A percentile compares a stretch with the other conserved stretches of the same genome.
phyloP scores from a whole-genome alignment of 306 rosid species.

The Dryas alaskensis region DNA sequence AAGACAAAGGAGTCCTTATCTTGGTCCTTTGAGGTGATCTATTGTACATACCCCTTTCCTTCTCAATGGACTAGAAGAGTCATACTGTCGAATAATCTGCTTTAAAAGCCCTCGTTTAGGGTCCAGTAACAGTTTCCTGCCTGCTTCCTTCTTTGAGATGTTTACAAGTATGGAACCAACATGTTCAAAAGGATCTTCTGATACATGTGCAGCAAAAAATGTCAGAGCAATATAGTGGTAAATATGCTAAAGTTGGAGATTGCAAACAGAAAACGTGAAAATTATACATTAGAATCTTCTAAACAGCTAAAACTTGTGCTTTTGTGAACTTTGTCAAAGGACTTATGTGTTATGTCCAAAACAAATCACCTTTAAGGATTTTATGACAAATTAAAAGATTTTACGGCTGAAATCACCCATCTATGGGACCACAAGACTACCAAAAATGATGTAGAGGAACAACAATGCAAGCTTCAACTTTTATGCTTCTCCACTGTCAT shows the following conservation, averaged over 20 bases:
- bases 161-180: constrained; percentile 89
- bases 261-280: constrained; percentile 11
- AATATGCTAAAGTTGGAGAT: not conserved
- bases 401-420: not conserved
- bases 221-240: constrained; percentile 18
- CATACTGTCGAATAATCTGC: constrained; percentile 84
- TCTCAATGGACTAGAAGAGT: constrained; percentile 71
- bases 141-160: constrained; percentile 73
- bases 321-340: not conserved
- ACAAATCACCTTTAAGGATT: not conserved
- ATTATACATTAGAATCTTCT: not conserved
- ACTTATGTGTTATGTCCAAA: not conserved
- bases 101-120: constrained; percentile 79
- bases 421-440: not conserved
- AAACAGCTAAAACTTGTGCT: not conserved
- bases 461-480: not conserved
- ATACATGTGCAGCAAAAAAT: constrained; percentile 9
- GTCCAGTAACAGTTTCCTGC: constrained; percentile 86
- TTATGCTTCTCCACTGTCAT: not conserved
- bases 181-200: constrained; percentile 95
- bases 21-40: constrained; percentile 7
- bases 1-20: not conserved
- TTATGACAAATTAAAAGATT: not conserved
- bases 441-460: constrained; percentile 5
- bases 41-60: constrained; percentile 83